phyloP scores from a whole-genome alignment of 2,329 filamentous ascomycete genomes.

The Coleophoma cylindrospora region DNA sequence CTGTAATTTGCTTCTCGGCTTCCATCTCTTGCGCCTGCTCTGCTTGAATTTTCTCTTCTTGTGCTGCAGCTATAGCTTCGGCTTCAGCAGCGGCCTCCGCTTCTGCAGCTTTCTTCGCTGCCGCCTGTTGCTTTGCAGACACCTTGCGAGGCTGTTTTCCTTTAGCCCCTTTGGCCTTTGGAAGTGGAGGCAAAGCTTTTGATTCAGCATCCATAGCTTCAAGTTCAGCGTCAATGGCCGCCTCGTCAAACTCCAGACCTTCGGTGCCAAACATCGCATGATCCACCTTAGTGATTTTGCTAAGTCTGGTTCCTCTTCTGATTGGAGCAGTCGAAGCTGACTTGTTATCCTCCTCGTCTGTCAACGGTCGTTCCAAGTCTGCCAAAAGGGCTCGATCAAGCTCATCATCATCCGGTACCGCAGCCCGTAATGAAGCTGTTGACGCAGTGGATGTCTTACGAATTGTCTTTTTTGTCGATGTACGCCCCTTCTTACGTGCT shows the following conservation, averaged over 20 bases:
- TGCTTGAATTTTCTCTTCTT: too few species aligned
- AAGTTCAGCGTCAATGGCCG: slow-evolving; percentile 22
- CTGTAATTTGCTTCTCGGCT: slow-evolving; percentile 13
- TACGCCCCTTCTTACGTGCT: slow-evolving; percentile 38
- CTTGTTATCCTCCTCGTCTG: slow-evolving; percentile 42
- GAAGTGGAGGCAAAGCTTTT: slow-evolving; percentile 18
- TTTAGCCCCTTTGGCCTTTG: slow-evolving; percentile 22
- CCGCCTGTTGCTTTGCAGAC: slow-evolving; percentile 23
- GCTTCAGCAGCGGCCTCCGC: slow-evolving; percentile 9
- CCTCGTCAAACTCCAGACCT: slow-evolving; percentile 20
- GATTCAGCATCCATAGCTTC: slow-evolving; percentile 22
- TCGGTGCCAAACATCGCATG: slow-evolving; percentile 19
- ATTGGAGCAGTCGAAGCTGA: background rate
- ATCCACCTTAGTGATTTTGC: slow-evolving; percentile 10
- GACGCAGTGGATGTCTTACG: slow-evolving; percentile 47
- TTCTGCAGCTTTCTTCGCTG: slow-evolving; percentile 18
- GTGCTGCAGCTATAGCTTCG: slow-evolving; percentile 3
- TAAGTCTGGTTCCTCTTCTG: slow-evolving; percentile 11
- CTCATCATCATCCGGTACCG: slow-evolving; percentile 55
- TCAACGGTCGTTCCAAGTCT: slow-evolving; percentile 53
- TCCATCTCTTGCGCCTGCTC: slow-evolving; percentile 9
- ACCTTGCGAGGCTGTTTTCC: slow-evolving; percentile 22
- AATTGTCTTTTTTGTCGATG: slow-evolving; percentile 34
- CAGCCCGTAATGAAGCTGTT: slow-evolving; percentile 36
- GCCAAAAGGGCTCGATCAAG: slow-evolving; percentile 62